Base-by-base conservation (phyloP, 1,284 basidiomycete species). In the Spongispora temasekensis region DNA sequence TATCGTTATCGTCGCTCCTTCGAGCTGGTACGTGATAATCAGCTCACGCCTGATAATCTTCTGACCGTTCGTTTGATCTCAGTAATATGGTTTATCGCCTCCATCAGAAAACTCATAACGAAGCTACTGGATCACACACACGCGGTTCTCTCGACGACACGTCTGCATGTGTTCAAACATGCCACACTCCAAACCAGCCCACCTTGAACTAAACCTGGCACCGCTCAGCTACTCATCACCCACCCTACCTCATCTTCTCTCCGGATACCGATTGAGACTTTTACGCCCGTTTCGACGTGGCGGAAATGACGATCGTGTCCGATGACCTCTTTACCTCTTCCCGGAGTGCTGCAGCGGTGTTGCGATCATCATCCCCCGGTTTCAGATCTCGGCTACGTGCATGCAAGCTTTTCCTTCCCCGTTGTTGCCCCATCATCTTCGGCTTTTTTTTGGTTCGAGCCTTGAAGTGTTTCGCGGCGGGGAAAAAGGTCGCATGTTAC, bases 101-200 rank as follows among this genome's bases (percentile, higher is more conserved):
- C 56, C 23, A 32, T 32, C 30, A 37, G 55, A 70, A 68, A 70
- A 37, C 55, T 57, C 15, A 58, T 53, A 37, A 64, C 56, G n/a
- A 37, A 54, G 46, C 31, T 53, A 61, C 51, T 12, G 42, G 51
- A 53, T 12, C 56, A 61, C 30, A 42, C 42, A 53, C 19, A 61
- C 61, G 23, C 56, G 7, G 23, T 27, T 64, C 65, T 59, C 57
- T 64, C 12, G 56, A 59, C 67, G 56, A 67, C 56, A 55, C 31
- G 46, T 57, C 40, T 51, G 17, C 54, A 67, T 27, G n/a, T 51
- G 30, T 60, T 63, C 66, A 53, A 68, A 53, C 58, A 59, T 53
- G 59, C 65, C 19, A 59, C 59, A 21, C 55, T 65, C 27, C 56
- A 59, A 58, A 56, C 62, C 56, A 54, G 58, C 61, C 65, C 61